Percentiles rank a stretch among this genome's conserved stretches.
Conservation (phyloP, 1,284 basidiomycete species). For the Neotropicomus parvogracilis region DNA sequence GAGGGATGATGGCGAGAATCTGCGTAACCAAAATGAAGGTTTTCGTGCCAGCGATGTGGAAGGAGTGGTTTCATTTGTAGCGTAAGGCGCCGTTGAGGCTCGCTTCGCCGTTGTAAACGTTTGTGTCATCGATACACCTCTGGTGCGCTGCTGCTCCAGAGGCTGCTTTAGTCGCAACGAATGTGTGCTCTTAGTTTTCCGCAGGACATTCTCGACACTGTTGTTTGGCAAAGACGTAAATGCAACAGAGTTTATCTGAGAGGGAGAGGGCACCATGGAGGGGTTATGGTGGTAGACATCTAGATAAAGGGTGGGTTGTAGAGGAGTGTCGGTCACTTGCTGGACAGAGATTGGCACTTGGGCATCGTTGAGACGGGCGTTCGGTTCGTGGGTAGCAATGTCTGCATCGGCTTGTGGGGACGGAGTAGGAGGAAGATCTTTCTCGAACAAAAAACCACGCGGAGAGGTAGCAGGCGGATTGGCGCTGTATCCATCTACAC, state of each 20-base stretch:
- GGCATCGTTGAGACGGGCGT: conserved; percentile 11
- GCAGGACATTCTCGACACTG: conserved; percentile 20
- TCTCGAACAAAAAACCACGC: conserved; percentile 45
- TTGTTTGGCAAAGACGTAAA: conserved; percentile 19
- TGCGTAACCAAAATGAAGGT: conserved; percentile 53
- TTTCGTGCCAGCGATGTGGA: conserved; percentile 47
- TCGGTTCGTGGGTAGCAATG: neutral
- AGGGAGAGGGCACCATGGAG: conserved; percentile 13
- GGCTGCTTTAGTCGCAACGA: conserved; percentile 16
- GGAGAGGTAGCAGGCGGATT: conserved; percentile 15
- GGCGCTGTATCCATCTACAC: conserved; percentile 31
- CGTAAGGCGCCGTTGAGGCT: conserved; percentile 35
- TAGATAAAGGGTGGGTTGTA: conserved; percentile 20
- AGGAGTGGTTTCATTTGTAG: conserved; percentile 16
- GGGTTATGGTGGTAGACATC: conserved; percentile 25
- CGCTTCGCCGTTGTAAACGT: conserved; percentile 40
- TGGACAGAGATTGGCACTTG: conserved; percentile 21
- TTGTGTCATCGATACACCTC: conserved; percentile 45
- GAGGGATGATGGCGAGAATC: conserved; percentile 26
- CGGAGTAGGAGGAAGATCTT: conserved; percentile 67
- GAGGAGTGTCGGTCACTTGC: conserved; percentile 11
- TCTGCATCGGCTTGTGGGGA: conserved; percentile 3
- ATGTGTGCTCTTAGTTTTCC: conserved; percentile 28
- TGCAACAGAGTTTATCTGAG: conserved; percentile 23
- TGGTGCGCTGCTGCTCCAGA: conserved; percentile 37